Evolutionary conservation across 805 yeast genomes (phyloP).

Genomic region (Candida krabiensis): DNA sequence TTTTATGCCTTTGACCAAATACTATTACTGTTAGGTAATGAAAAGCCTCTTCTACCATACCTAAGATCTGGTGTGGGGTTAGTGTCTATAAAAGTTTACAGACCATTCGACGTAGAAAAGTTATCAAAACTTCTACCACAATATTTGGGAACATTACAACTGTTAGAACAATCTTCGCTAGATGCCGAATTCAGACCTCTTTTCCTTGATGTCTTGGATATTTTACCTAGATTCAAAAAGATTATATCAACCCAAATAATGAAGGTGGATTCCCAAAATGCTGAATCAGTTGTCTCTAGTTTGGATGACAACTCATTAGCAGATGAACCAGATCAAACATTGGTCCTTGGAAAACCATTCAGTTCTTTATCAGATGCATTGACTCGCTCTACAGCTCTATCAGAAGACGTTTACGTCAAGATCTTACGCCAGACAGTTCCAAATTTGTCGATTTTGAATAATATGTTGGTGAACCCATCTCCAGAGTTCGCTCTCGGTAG

Average conservation of each 20-base stretch:
- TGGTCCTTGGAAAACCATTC: constrained; percentile 53
- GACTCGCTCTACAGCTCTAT: constrained; percentile 8
- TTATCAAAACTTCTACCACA: constrained; percentile 54
- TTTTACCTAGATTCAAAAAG: constrained; percentile 45
- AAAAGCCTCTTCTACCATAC: constrained; percentile 21
- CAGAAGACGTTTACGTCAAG: constrained; percentile 65
- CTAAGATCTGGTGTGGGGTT: constrained; percentile 39
- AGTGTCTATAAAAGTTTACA: constrained; percentile 60
- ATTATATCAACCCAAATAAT: constrained; percentile 60
- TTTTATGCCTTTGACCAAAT: constrained; percentile 35
- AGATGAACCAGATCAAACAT: constrained; percentile 58
- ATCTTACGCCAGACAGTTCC: constrained; percentile 62
- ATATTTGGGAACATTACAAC: constrained; percentile 50
- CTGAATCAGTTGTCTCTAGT: constrained; percentile 43
- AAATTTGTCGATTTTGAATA: constrained; percentile 51
- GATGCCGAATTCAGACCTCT: constrained; percentile 40
- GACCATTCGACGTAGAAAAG: constrained; percentile 66
- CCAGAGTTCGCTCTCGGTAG: constrained; percentile 92
- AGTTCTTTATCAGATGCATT: constrained; percentile 23
- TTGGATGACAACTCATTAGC: constrained; percentile 53
- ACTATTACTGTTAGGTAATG: constrained; percentile 64
- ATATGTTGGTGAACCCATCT: constrained; percentile 58
- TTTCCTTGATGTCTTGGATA: constrained; percentile 71
- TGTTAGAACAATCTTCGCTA: constrained; percentile 63
- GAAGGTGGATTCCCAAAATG: constrained; percentile 38